Conservation (phyloP, 306 rosid species). For the Inga oerstediana region DNA sequence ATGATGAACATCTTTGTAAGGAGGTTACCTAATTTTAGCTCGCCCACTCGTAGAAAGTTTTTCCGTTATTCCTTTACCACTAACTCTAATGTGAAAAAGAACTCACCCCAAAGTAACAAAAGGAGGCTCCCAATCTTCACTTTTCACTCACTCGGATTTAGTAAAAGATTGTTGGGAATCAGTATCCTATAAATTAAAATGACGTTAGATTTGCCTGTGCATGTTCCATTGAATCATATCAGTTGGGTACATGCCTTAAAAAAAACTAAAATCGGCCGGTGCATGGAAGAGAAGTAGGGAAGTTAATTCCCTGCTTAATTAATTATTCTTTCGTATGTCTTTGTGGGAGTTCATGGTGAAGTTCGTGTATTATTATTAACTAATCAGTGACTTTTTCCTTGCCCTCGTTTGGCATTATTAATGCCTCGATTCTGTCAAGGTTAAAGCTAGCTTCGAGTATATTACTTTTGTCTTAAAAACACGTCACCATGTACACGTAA, state of each 20-base stretch:
- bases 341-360: background rate
- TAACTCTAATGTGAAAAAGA: slow-evolving; percentile 15
- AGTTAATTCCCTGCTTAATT: background rate
- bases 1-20: slow-evolving; percentile 52
- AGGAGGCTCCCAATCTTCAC: slow-evolving; percentile 1
- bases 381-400: background rate
- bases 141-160: slow-evolving; percentile 30
- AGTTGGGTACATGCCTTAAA: background rate
- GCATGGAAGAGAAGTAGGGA: background rate
- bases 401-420: slow-evolving; percentile 28
- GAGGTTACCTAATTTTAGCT: background rate
- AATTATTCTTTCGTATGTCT: background rate
- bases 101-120: background rate
- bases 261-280: background rate
- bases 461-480: background rate
- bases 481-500: background rate
- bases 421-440: slow-evolving; percentile 10
- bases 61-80: background rate
- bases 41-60: slow-evolving; percentile 22
- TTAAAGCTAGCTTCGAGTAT: background rate
- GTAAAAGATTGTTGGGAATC: background rate
- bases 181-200: background rate
- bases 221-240: slow-evolving; percentile 28
- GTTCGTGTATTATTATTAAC: too few species aligned
- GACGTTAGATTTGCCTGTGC: background rate